These are phyloP conservation scores for Salvia hispanica DNA, from an alignment of 257 asterid genomes.

Conservation along the genomic window DNA sequence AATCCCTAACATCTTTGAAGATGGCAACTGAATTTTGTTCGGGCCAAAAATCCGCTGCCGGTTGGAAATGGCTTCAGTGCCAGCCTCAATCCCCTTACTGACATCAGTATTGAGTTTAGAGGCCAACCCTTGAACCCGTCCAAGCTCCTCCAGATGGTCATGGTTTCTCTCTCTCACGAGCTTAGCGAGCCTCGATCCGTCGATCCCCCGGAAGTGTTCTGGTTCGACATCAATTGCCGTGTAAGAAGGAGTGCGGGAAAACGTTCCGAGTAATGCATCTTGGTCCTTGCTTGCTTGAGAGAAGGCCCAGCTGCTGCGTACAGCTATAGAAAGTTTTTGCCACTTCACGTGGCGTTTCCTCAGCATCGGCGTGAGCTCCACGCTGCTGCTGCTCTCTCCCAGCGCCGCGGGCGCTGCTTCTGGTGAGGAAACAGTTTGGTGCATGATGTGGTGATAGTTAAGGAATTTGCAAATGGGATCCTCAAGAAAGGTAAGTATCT, in stretches of 20 bases:
- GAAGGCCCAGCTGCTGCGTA: slow-evolving; percentile 26
- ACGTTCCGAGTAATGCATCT: background rate
- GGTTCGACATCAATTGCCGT: background rate
- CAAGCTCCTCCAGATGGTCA: background rate
- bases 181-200: slow-evolving; percentile 8
- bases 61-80: background rate
- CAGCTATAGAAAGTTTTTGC: background rate
- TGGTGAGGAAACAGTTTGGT: slow-evolving; percentile 4
- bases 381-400: background rate
- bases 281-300: slow-evolving; percentile 20
- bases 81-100: background rate
- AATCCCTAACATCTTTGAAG: background rate
- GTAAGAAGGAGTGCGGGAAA: slow-evolving; percentile 15
- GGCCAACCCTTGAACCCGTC: slow-evolving; percentile 2
- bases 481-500: background rate
- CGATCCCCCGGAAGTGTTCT: background rate
- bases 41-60: slow-evolving; percentile 18
- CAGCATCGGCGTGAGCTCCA: background rate
- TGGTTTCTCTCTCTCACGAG: slow-evolving; percentile 6
- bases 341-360: background rate
- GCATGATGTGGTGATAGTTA: background rate
- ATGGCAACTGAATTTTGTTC: background rate
- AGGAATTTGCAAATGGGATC: background rate
- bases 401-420: background rate
- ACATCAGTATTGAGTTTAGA: background rate